Evolutionary conservation across 2,329 filamentous ascomycete species (phyloP), one percentile per base, ranked within the genome.

Genomic region (Cercospora berteroae): DNA sequence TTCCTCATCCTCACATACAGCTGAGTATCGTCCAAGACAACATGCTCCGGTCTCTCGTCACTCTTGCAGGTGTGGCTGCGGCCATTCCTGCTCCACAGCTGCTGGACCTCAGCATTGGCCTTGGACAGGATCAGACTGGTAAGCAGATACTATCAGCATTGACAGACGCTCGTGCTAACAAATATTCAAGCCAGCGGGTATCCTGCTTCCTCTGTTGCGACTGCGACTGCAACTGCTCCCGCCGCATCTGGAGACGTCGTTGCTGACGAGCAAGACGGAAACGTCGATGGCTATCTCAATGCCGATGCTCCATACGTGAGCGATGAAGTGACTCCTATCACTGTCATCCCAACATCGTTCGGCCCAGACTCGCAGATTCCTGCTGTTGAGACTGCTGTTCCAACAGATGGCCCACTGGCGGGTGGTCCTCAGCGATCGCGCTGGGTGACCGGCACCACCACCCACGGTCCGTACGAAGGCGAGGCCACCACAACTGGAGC

Each of bases 401-500:
- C 73, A 66, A 73, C 39, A 9, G 78, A 57, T 72, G 75, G 52
- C 44, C 64, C 77, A 44, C 72, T 78, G 52, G 77, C 79, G 58
- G 80, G 77, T 36, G 79, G 77, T 39, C 80, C 85, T 4, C 79
- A 83, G 67, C 75, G 82, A 62, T 85, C 82, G 80, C 80, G 71
- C 56, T 77, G 83, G 64, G 78, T 84, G 13, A 86, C 83, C 42
- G 85, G 90, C 31, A 82, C 87, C 5, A 90, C 88, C 2, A 87
- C 84, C 4, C 90, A 94, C 76, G 90, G 90, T 0, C 84, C 90
- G 0, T 94, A 83, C 77, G 86, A 80, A 2, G 91, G 91, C 2
- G 84, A 85, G 0, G 80, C 89, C 0, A 91, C 89, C 0, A 90
- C 89, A 0, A 92, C 87, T 0, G 91, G 91, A 4, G 91, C 91